phyloP scores from a whole-genome alignment of 2,329 filamentous ascomycete species.

The Paecilomyces dactylethromorphus region DNA sequence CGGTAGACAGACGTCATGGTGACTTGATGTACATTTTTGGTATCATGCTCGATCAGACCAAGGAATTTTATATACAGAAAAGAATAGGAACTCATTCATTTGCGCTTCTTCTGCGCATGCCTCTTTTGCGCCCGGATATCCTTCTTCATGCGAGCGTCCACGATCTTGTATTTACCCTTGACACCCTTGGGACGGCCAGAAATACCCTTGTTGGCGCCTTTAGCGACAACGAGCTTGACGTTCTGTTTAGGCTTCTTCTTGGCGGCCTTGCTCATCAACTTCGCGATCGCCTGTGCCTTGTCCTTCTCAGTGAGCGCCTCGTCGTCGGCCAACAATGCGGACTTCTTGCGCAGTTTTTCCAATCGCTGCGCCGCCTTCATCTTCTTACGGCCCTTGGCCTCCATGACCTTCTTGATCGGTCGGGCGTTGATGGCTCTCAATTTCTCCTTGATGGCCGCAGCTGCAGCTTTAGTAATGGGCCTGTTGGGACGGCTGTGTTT shows the following conservation, averaged over 20 bases:
- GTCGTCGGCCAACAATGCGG: conserved; percentile 78
- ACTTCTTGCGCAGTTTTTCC: conserved; percentile 96
- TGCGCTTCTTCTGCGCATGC: conserved; percentile 60
- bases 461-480: conserved; percentile 87
- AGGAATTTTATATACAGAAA: conserved; percentile 1
- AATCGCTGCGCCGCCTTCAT: conserved; percentile 84
- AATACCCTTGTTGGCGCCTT: conserved; percentile 75
- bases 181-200: conserved; percentile 82
- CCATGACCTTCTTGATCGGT: conserved; percentile 97
- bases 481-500: conserved; percentile 77
- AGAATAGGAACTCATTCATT: not conserved
- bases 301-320: conserved; percentile 94
- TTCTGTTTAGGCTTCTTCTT: conserved; percentile 81
- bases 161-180: conserved; percentile 96
- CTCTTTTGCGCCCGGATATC: conserved; percentile 85
- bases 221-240: conserved; percentile 83
- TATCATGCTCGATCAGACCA: not conserved
- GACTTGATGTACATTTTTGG: not conserved
- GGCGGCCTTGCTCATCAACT: conserved; percentile 71
- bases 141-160: conserved; percentile 93
- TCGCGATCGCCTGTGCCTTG: conserved; percentile 78
- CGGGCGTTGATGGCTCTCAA: conserved; percentile 84
- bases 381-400: conserved; percentile 95
- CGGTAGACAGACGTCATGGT: not conserved
- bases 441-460: conserved; percentile 91